Base-by-base conservation (phyloP, 2,329 filamentous ascomycete genomes). In the Hymenotorrendiella dingleyae region DNA sequence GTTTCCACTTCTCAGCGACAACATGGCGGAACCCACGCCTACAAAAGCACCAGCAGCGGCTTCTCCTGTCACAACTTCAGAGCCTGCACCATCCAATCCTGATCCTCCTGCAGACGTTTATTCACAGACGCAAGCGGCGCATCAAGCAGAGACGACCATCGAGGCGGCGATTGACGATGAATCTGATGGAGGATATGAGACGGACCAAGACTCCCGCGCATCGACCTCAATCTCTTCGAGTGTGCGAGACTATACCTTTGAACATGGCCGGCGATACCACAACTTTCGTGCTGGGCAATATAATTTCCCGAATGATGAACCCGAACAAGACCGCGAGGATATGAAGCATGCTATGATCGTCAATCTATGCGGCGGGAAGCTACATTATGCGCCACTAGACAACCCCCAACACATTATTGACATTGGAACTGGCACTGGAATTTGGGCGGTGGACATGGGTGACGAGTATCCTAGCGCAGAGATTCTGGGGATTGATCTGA, bases 221-320 rank as follows among this genome's bases (percentile, higher is more conserved):
- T 46, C 39, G n/a, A 43, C 43, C 12, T 53, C 50, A 7, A 33
- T 53, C 4, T 36, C 48, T 17, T 49, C 46, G 34, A 64, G 60
- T 34, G 63, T 73, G 21, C 63, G 69, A 35, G 69, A 76, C 46
- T 77, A 73, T 52, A 63, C 67, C 44, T 67, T 63, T 43, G 73
- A 77, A 52, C 74, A 78, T 50, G 75, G 74, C 17, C 67, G 74
- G n/a, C 67, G 74, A n/a, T 78, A 78, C 42, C 74, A 76, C 54
- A 65, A 66, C 27, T 74, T 72, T 52, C 65, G 72, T 19, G 70
- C 72, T 42, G 73, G 72, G 12, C 53, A 58, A 11, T 78, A 78
- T 54, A 71, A 71, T 43, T 75, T 77, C 36, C 75, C 75, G 28
- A 79, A 78, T 42, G 75, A 79, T 46, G 75, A 77, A 32, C 59